Base-by-base conservation (phyloP, 768 basidiomycete genomes). In the Pluteus cervinus region DNA sequence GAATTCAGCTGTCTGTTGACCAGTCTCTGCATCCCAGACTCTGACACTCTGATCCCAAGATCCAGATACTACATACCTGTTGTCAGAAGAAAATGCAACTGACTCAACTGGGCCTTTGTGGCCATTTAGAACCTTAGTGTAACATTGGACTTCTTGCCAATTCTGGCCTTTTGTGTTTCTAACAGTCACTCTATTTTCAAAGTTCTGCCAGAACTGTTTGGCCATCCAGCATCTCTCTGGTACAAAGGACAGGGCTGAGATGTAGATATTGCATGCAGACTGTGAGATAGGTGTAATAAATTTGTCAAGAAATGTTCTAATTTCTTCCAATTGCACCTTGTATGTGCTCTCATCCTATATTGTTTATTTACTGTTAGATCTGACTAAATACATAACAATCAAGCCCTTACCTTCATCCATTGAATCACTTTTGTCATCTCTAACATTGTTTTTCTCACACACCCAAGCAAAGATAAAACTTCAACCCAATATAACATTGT, bases 401-500 rank as follows among this genome's bases (percentile, higher is more conserved):
- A n/a, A n/a, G n/a, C n/a, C n/a, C n/a, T n/a, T n/a, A n/a, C n/a
- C n/a, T 34, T 21, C 11, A 33, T 22, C 44, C 42, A 45, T 7
- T 29, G 20, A 12, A 22, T 23, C 11, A 36, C 12, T n/a, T 24
- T 9, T 12, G 12, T 17, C 24, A 53, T 31, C 10, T 44, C 37
- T 11, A 15, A 15, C 18, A 24, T 38, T 7, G 45, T 57, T 11
- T 37, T n/a, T 8, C 34, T 7, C 7, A 51, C 32, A 10, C 44
- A 31, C 11, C 42, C 37, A 7, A 40, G 38, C 9, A 59, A 24
- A 28, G 52, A 54, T n/a, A 68, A 46, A 5, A 54, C 57, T 34
- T 68, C 68, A 7, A 68, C 37, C 66, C 66, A 68, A 36, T 53
- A 63, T 4, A 68, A 47, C 4, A 67, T 46, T 10, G 45, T 44